Conservation (phyloP, 1,284 basidiomycete species). For the Bondarzewia mesenterica region DNA sequence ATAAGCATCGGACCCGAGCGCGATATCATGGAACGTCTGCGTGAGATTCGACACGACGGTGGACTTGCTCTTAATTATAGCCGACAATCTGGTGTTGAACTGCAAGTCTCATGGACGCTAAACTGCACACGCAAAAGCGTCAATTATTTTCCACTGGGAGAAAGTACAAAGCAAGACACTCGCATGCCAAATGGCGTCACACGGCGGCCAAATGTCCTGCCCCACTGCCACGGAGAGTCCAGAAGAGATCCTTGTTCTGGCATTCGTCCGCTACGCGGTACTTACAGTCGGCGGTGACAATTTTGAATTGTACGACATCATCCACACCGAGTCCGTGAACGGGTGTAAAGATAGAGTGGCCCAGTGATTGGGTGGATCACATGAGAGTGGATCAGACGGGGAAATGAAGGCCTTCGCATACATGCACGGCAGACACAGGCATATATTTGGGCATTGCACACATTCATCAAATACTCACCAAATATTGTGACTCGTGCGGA, state of each 20-base stretch:
- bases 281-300: background rate
- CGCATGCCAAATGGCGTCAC: constrained; percentile 39
- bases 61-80: constrained; percentile 18
- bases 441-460: too few relatives aligned
- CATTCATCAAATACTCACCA: too few relatives aligned
- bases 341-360: constrained; percentile 34
- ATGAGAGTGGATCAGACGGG: background rate
- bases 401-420: background rate
- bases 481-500: too few relatives aligned
- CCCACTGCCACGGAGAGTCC: constrained; percentile 18
- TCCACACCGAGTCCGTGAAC: constrained; percentile 30
- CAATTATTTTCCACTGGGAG: background rate
- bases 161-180: constrained; percentile 18
- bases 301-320: constrained; percentile 19
- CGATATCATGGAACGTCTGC: constrained; percentile 34
- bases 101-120: constrained; percentile 18
- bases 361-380: constrained; percentile 12
- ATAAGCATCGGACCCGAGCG: constrained; percentile 43
- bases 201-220: constrained; percentile 24
- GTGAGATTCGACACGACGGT: constrained; percentile 24
- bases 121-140: constrained; percentile 14
- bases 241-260: constrained; percentile 17
- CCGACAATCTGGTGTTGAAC: constrained; percentile 33
- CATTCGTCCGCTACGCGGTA: constrained; percentile 12
- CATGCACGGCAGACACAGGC: constrained; percentile 25